phyloP scores from a whole-genome alignment of 2,329 filamentous ascomycete genomes.

The Cryphonectria carpinicola region DNA sequence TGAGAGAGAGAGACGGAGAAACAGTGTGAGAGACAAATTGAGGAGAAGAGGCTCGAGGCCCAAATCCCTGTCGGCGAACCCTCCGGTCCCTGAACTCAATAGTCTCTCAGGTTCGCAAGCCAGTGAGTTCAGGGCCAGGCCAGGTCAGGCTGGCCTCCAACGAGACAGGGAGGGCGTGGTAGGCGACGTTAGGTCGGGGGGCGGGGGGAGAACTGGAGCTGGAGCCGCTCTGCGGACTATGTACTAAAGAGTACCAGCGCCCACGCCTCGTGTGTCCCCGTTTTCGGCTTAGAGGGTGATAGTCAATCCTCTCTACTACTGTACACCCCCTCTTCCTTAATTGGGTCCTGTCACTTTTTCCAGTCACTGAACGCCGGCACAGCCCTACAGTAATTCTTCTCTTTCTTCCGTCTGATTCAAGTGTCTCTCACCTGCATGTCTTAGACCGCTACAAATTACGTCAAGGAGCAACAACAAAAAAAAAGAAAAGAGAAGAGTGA shows the following conservation, averaged over 20 bases:
- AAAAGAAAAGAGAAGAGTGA: not conserved
- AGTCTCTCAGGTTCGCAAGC: not conserved
- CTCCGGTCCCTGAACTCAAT: not conserved
- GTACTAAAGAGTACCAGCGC: slow-evolving; percentile 8
- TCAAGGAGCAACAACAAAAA: not conserved
- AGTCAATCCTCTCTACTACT: not conserved
- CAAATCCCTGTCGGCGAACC: not conserved
- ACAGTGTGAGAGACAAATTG: not conserved
- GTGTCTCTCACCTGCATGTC: not conserved
- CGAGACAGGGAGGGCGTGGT: not conserved
- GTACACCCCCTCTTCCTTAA: not conserved
- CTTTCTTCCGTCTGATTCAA: not conserved
- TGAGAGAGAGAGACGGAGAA: not conserved
- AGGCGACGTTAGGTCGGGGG: not conserved
- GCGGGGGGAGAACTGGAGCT: not conserved
- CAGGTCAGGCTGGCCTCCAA: not conserved
- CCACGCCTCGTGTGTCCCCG: not conserved
- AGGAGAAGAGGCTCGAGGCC: slow-evolving; percentile 6
- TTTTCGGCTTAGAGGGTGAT: slow-evolving; percentile 1
- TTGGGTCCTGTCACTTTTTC: not conserved
- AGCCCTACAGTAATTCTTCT: not conserved
- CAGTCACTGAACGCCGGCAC: not conserved
- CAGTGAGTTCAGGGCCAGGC: not conserved
- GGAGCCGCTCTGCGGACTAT: not conserved
- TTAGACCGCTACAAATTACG: not conserved